Base-by-base conservation (phyloP, 2,329 filamentous ascomycete genomes). In the Beauveria bassiana region DNA sequence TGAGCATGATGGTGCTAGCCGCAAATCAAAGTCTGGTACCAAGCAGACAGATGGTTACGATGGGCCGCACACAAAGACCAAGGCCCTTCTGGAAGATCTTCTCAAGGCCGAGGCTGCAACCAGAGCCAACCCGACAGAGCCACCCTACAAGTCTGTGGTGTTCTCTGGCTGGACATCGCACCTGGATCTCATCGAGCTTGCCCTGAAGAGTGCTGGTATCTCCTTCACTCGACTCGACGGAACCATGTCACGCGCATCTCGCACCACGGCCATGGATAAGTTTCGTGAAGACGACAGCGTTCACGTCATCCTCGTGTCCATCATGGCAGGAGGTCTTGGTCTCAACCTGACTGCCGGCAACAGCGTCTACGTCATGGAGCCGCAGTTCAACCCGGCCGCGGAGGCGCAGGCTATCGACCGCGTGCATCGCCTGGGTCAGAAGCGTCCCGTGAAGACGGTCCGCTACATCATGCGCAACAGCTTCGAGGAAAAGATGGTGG, bases 111-210 rank as follows among this genome's bases (percentile, higher is more conserved):
- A 86, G 62, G 78, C 79, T 0, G 84, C 87, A 70, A 90, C 86
- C 63, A 80, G 82, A 43, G 77, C 76, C 0, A 78, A 84, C 10
- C 84, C 86, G 0, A 76, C 83, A 12, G 85, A 93, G 69, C 83
- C 85, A 0, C 93, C 93, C 0, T 89, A 91, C 75, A 98, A 96
- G 73, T 95, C 91, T 28, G 92, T 99, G 16, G 86, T 99, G 7
- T 98, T 98, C 74, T 96, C 92, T 0, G 88, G 87, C n/a, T 98
- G 95, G 93, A 98, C 95, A 0, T 88, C 89, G 0, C 93, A 98
- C 71, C 84, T 99, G 18, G 93, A 98, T 71, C 83, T 99, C 22
- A 96, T 99, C 66, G 86, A 95, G 70, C 81, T 91, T 55, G 93
- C 93, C 0, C 81, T 98, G 16, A 80, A 85, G 34, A 80, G 84